Conservation (phyloP, 2,329 filamentous ascomycete species). For the Myriosclerotinia scirpicola region DNA sequence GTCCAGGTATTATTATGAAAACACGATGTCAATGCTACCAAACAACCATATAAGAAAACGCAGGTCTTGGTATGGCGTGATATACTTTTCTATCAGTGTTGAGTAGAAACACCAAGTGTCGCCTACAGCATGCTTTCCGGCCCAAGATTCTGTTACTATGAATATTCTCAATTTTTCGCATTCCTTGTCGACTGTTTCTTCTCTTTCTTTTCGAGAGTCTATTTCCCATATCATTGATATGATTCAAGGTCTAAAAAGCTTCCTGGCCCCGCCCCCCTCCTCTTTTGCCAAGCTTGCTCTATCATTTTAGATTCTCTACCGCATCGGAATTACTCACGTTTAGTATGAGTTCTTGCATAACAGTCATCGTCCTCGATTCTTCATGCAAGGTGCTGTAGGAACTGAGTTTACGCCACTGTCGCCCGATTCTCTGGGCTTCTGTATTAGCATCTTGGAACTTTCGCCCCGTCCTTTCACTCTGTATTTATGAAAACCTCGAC, state of each 20-base stretch:
- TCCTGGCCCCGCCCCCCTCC: background rate
- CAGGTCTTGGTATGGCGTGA: background rate
- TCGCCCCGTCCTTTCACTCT: background rate
- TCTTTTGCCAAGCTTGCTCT: background rate
- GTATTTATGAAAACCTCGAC: background rate
- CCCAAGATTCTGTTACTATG: background rate
- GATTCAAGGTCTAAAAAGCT: background rate
- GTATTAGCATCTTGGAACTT: background rate
- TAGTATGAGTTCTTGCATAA: background rate
- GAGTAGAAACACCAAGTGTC: background rate
- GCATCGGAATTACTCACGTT: background rate
- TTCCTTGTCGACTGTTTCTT: background rate
- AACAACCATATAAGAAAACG: background rate
- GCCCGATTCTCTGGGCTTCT: background rate
- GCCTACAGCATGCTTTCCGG: background rate
- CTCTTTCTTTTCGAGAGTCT: too few species aligned
- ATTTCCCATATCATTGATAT: background rate
- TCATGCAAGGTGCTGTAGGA: background rate
- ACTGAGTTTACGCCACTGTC: too few species aligned
- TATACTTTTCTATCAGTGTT: background rate
- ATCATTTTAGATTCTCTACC: background rate
- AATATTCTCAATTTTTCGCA: background rate
- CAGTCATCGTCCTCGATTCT: background rate
- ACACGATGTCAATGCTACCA: background rate
- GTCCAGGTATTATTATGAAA: background rate